Base-by-base conservation (phyloP, 805 yeast genomes). In the Kurtzmaniella fragi region DNA sequence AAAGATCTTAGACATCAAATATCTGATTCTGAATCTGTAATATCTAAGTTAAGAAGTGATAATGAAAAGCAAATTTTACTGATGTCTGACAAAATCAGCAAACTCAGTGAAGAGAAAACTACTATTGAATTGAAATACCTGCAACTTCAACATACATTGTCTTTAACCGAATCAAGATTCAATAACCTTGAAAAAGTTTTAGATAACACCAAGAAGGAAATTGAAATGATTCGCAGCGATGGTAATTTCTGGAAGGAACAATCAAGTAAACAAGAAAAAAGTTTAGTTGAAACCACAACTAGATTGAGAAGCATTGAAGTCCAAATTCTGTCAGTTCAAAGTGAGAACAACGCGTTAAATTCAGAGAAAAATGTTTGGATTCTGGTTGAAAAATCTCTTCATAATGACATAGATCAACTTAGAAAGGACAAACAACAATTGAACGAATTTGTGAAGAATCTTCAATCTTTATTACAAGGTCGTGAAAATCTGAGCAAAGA, bases 391-490 rank as follows among this genome's bases (percentile, higher is more conserved):
- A 56, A 61, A 13, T 63, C 82, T 9, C 56, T 84, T 25, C 62
- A 71, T 26, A 61, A 62, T 11, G 87, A 84, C 44, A 69, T 79
- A 31, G 59, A 62, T 6, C 71, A 67, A 23, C 59, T 84, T 40
- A 61, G 70, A 33, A 70, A 71, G 2, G 95, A 88, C 52, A 79
- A 77, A 48, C 57, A 71, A 5, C 71, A 77, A 38, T 61, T 86
- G 31, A 80, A 73, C 47, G 70, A 75, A 3, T 64, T 80, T 42
- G 70, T 84, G 8, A 56, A 73, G 6, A 82, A 74, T 48, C 60
- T 86, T 33, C 91, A 85, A 56, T 52, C 78, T 2, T 53, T 78
- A 30, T 77, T 78, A 40, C 69, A 69, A 38, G 90, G 85, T 52
- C 70, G 89, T 38, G 84, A 82, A 37, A 47, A 59, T 1, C 62